A percentile compares a stretch with the other conserved stretches of the same genome.
phyloP scores from a whole-genome alignment of 2,329 filamentous ascomycete species.

The Epichloe hybrida region DNA sequence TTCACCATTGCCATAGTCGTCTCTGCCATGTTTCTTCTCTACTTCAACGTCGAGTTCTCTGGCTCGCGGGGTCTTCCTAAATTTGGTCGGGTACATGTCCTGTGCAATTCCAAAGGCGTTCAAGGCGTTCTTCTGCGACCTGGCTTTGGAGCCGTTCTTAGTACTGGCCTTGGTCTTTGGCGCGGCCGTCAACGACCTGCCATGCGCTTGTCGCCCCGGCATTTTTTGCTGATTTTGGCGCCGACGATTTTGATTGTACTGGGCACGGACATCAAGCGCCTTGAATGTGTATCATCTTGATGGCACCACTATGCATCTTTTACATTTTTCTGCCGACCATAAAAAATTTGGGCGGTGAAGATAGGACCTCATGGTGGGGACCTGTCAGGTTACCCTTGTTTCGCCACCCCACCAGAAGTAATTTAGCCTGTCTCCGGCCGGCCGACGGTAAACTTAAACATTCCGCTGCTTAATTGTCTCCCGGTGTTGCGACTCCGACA shows the following conservation, averaged over 20 bases:
- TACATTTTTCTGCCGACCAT: constrained; percentile 17
- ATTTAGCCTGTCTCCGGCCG: neutral
- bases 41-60: constrained; percentile 37
- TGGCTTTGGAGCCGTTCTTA: constrained; percentile 33
- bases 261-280: neutral
- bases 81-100: constrained; percentile 34
- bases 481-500: neutral
- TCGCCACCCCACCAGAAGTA: neutral
- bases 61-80: constrained; percentile 34
- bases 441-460: neutral
- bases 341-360: constrained; percentile 19
- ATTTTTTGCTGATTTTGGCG: constrained; percentile 20
- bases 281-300: neutral
- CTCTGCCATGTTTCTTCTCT: constrained; percentile 29
- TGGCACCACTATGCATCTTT: constrained; percentile 1
- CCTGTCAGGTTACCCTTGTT: constrained; percentile 14
- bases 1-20: constrained; percentile 31
- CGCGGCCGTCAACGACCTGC: constrained; percentile 32
- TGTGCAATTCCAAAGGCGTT: constrained; percentile 45
- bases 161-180: constrained; percentile 18
- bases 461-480: neutral
- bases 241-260: neutral
- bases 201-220: constrained; percentile 47
- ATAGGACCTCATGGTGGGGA: constrained; percentile 13
- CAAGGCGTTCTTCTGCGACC: constrained; percentile 35